Percentiles rank a stretch among this genome's conserved stretches.
phyloP scores from a whole-genome alignment of 1,284 basidiomycete genomes.

The Coniferiporia weirii region DNA sequence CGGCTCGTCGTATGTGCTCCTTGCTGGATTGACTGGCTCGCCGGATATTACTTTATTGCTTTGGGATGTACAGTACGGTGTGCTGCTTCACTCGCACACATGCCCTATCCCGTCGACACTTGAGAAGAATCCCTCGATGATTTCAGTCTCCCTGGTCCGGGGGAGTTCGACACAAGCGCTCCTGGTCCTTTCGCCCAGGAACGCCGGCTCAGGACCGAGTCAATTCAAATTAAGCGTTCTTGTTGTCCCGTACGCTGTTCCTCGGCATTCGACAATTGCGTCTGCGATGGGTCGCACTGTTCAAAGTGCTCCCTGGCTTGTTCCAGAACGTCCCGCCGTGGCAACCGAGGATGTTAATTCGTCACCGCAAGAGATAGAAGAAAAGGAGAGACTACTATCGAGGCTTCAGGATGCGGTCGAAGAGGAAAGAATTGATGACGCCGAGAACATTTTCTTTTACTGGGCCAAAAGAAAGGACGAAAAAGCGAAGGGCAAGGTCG shows the following conservation, averaged over 20 bases:
- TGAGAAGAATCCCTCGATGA: conserved; percentile 31
- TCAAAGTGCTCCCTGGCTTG: conserved; percentile 48
- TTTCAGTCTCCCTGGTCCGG: conserved; percentile 30
- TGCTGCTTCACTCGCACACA: conserved; percentile 52
- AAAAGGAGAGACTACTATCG: conserved; percentile 31
- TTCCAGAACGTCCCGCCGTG: conserved; percentile 9
- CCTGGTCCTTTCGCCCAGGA: conserved; percentile 44
- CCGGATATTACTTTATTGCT: conserved; percentile 52
- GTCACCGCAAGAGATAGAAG: conserved; percentile 28
- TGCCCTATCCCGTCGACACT: conserved; percentile 50
- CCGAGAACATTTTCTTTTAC: conserved; percentile 44
- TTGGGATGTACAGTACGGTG: conserved; percentile 70
- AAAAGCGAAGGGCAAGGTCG: conserved; percentile 22
- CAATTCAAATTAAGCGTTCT: conserved; percentile 45
- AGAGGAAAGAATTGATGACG: conserved; percentile 28
- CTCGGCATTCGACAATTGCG: conserved; percentile 51
- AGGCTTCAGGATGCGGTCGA: conserved; percentile 33
- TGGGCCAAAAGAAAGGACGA: conserved; percentile 40
- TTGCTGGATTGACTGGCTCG: conserved; percentile 41
- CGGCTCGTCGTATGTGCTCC: conserved; percentile 58
- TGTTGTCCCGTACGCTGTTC: conserved; percentile 50
- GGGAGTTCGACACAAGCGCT: conserved; percentile 45
- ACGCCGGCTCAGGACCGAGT: conserved; percentile 22
- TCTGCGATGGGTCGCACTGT: conserved; percentile 51
- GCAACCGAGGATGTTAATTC: neutral